Evolutionary conservation across 2,329 filamentous ascomycete genomes (phyloP).

Genomic region (Curvularia sp.): DNA sequence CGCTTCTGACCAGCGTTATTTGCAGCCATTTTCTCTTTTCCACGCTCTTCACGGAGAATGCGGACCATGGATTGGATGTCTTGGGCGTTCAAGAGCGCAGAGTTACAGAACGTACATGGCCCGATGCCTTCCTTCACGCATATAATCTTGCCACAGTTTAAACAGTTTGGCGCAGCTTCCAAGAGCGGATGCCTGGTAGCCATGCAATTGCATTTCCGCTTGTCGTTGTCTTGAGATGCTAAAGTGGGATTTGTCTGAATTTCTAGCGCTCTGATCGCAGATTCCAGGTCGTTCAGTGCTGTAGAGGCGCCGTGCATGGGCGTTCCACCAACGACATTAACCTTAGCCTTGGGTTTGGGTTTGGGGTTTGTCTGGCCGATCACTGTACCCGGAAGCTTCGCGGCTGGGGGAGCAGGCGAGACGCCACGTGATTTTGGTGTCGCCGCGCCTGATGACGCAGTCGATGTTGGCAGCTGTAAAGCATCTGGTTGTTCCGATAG

Average conservation of each 20-base stretch:
- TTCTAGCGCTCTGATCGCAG: slow-evolving; percentile 87
- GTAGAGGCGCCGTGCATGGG: slow-evolving; percentile 84
- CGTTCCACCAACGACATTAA: slow-evolving; percentile 76
- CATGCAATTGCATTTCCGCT: slow-evolving; percentile 84
- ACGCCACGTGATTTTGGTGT: slow-evolving; percentile 48
- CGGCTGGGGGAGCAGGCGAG: slow-evolving; percentile 56
- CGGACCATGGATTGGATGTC: slow-evolving; percentile 88
- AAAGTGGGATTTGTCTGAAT: slow-evolving; percentile 87
- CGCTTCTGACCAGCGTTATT: slow-evolving; percentile 75
- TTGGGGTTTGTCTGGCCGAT: slow-evolving; percentile 75
- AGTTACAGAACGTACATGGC: slow-evolving; percentile 89
- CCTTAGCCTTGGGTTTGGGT: slow-evolving; percentile 65
- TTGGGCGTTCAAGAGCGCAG: slow-evolving; percentile 71
- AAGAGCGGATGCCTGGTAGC: slow-evolving; percentile 87
- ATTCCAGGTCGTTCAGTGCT: slow-evolving; percentile 70
- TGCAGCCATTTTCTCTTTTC: slow-evolving; percentile 81
- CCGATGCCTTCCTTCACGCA: slow-evolving; percentile 94
- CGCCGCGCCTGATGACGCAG: slow-evolving; percentile 37
- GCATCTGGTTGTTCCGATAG: slow-evolving; percentile 62
- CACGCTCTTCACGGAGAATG: slow-evolving; percentile 83
- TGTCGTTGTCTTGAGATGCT: slow-evolving; percentile 60
- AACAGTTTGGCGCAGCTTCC: slow-evolving; percentile 89
- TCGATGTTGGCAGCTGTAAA: slow-evolving; percentile 40
- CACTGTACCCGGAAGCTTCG: slow-evolving; percentile 72
- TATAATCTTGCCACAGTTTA: slow-evolving; percentile 91